These are phyloP conservation scores for Isatis lusitanica DNA, from an alignment of 441 rosid species.

Conservation along the genomic window DNA sequence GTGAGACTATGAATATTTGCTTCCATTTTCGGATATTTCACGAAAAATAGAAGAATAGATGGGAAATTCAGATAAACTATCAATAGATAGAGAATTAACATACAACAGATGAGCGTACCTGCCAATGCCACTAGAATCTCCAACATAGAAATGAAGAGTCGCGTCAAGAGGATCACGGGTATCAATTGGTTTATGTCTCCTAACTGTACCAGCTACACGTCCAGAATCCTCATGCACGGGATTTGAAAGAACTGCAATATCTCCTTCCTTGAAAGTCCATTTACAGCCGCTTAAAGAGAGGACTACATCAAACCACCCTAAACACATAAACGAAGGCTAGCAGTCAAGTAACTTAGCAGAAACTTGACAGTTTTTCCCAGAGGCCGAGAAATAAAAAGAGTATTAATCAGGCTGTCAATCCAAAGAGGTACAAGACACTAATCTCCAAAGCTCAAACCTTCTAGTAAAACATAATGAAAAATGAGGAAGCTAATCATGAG, in stretches of 20 bases:
- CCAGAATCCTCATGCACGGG: constrained; percentile 38
- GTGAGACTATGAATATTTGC: not conserved
- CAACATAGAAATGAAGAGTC: too few species aligned
- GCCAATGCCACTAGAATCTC: too few species aligned
- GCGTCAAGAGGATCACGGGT: too few species aligned
- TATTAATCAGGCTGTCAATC: too few species aligned
- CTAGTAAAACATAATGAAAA: too few species aligned
- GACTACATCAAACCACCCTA: constrained; percentile 96
- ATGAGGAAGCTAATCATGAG: too few species aligned
- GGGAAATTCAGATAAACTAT: constrained; percentile 1
- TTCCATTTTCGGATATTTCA: too few species aligned
- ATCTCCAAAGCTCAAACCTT: too few species aligned
- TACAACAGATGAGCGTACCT: not conserved
- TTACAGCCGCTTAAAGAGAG: constrained; percentile 75
- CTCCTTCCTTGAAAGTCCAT: constrained; percentile 98
- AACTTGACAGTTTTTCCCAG: not conserved
- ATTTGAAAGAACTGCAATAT: constrained; percentile 86
- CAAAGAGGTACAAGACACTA: too few species aligned
- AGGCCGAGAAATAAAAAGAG: not conserved
- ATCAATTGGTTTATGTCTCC: too few species aligned
- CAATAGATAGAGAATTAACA: not conserved
- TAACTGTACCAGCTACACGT: constrained; percentile 22
- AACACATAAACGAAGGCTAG: constrained; percentile 20
- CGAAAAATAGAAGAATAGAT: not conserved
- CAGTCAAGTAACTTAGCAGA: constrained; percentile 26